These are phyloP conservation scores for Cladosporium oxysporum DNA, from an alignment of 2,329 filamentous ascomycete species.

Conservation along the genomic window DNA sequence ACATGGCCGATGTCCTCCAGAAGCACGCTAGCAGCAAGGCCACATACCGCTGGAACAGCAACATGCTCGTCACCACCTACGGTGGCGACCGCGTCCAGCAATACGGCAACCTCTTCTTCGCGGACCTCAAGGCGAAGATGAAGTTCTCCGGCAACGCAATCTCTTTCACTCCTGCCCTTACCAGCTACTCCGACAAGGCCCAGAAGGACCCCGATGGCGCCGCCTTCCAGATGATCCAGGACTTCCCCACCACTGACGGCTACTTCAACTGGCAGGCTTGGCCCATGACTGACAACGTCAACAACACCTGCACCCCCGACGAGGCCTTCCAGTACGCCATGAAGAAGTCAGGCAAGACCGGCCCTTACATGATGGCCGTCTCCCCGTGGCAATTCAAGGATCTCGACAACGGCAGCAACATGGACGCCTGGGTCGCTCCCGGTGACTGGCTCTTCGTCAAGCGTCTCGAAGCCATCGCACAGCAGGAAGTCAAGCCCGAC, in stretches of 20 bases:
- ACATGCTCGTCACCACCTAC: conserved; percentile 41
- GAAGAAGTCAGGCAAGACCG: conserved; percentile 36
- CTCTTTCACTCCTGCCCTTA: conserved; percentile 39
- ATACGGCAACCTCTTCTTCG: conserved; percentile 42
- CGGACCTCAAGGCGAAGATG: conserved; percentile 37
- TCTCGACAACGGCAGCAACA: conserved; percentile 39
- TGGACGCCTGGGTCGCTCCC: conserved; percentile 41
- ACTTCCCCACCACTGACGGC: conserved; percentile 40
- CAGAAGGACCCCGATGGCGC: conserved; percentile 30
- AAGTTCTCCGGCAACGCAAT: conserved; percentile 34
- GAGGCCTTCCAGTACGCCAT: conserved; percentile 39
- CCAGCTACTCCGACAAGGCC: conserved; percentile 36
- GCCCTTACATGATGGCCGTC: conserved; percentile 44
- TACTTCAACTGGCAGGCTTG: conserved; percentile 46
- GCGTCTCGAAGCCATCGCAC: conserved; percentile 32
- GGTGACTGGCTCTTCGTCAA: conserved; percentile 41
- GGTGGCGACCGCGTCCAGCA: conserved; percentile 36
- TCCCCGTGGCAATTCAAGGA: conserved; percentile 46
- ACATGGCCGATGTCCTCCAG: conserved; percentile 38
- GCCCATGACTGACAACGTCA: conserved; percentile 36
- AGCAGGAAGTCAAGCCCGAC: conserved; percentile 37
- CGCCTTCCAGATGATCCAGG: conserved; percentile 33
- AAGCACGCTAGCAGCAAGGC: conserved; percentile 37
- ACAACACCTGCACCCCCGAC: conserved; percentile 37
- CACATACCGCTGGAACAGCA: conserved; percentile 40